These are phyloP conservation scores for Pythium brassicae DNA, from an alignment of 352 stramenopile genomes.

Conservation along the genomic window DNA sequence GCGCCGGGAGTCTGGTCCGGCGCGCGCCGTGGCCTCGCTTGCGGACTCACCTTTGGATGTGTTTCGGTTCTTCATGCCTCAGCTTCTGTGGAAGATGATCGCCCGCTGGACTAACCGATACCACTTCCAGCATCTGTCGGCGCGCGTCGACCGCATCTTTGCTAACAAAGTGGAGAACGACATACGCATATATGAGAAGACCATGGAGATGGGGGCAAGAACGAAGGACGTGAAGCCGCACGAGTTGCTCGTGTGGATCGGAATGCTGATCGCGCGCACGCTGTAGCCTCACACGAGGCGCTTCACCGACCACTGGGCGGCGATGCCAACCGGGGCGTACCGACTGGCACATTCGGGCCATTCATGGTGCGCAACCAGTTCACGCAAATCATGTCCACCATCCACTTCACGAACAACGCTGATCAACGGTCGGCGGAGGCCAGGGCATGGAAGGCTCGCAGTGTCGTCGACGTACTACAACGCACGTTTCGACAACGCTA, in stretches of 20 bases:
- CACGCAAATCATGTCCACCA: not conserved
- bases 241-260: not conserved
- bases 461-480: not conserved
- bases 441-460: slow-evolving; percentile 4
- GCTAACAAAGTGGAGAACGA: too few species aligned
- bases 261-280: not conserved
- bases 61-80: too few species aligned
- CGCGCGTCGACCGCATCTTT: too few species aligned
- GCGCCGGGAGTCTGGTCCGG: too few species aligned
- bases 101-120: too few species aligned
- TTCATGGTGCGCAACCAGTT: slow-evolving; percentile 1
- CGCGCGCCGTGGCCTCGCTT: too few species aligned
- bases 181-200: too few species aligned
- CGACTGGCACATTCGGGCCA: not conserved
- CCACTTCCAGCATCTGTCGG: too few species aligned
- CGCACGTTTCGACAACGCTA: not conserved
- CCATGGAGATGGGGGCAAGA: too few species aligned
- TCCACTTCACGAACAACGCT: slow-evolving; percentile 11
- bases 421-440: not conserved
- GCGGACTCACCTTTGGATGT: too few species aligned
- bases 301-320: not conserved
- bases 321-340: not conserved
- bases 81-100: too few species aligned
- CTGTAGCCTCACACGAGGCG: not conserved
- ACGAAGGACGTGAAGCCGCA: not conserved